phyloP scores from a whole-genome alignment of 352 stramenopile species.

The Blastocystis sp. region DNA sequence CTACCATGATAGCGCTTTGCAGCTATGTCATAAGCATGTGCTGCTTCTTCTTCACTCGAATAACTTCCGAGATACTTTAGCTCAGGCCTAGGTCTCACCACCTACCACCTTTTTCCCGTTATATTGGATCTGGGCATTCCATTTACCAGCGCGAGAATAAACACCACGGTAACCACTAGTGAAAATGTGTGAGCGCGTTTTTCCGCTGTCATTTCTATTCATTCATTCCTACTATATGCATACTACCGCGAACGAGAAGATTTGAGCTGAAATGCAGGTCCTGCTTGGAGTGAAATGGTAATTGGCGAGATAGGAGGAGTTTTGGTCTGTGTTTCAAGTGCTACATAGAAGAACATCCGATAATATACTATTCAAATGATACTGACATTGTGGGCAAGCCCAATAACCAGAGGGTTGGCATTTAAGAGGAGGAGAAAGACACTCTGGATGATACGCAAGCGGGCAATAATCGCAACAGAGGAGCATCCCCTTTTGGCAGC shows the following conservation, averaged over 20 bases:
- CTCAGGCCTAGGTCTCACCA: background rate
- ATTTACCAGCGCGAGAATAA: constrained; percentile 29
- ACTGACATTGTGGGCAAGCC: background rate
- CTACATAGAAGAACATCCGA: background rate
- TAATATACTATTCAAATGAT: background rate
- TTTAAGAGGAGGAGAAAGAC: background rate
- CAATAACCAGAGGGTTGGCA: background rate
- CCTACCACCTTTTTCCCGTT: constrained; percentile 45
- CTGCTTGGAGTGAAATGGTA: background rate
- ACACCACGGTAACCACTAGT: constrained; percentile 37
- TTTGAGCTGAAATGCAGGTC: background rate
- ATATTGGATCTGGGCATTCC: constrained; percentile 56
- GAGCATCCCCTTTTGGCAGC: background rate
- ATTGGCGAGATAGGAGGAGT: background rate
- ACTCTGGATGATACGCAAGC: background rate
- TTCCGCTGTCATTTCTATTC: background rate
- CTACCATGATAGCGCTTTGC: constrained; percentile 44
- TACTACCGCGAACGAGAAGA: background rate
- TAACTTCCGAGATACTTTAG: constrained; percentile 23
- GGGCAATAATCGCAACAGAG: constrained; percentile 32
- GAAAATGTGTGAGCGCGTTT: background rate
- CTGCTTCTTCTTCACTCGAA: constrained; percentile 26
- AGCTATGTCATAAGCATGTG: constrained; percentile 32
- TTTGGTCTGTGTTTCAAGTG: background rate
- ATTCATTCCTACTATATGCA: background rate